Evolutionary conservation across 306 rosid species (phyloP).

Genomic region (Phaseolus lunatus): DNA sequence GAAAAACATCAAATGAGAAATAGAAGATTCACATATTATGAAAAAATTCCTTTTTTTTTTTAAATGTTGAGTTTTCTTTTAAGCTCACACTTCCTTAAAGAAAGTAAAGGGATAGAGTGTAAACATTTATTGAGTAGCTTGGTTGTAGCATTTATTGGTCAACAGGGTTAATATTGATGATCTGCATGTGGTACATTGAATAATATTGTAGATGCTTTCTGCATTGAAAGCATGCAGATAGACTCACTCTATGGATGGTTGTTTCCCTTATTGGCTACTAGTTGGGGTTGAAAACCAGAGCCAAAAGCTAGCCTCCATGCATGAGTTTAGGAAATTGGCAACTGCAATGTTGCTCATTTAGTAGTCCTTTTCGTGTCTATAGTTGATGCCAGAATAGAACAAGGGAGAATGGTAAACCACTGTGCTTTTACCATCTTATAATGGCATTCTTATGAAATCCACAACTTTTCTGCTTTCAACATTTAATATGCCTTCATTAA

Average conservation of each 20-base stretch:
- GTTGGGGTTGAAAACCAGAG: slow-evolving; percentile 15
- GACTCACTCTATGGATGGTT: slow-evolving; percentile 13
- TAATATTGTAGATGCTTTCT: slow-evolving; percentile 15
- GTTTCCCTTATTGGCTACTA: slow-evolving; percentile 46
- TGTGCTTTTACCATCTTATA: slow-evolving; percentile 38
- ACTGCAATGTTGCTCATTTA: slow-evolving; percentile 45
- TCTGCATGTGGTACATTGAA: slow-evolving; percentile 13
- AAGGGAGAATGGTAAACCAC: slow-evolving; percentile 30
- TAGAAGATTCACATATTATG: too few relatives aligned
- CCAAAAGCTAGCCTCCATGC: slow-evolving; percentile 19
- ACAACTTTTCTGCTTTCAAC: slow-evolving; percentile 38
- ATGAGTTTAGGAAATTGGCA: slow-evolving; percentile 42
- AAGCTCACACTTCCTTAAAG: too few relatives aligned
- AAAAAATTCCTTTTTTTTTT: too few relatives aligned
- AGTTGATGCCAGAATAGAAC: slow-evolving; percentile 58
- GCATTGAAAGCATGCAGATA: slow-evolving; percentile 29
- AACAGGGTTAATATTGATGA: neutral
- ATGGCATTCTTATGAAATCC: slow-evolving; percentile 51
- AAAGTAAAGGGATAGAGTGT: too few relatives aligned
- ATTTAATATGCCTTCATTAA: slow-evolving; percentile 7
- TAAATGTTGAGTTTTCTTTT: too few relatives aligned
- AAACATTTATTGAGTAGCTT: too few relatives aligned
- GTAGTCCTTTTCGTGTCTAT: slow-evolving; percentile 32
- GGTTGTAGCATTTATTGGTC: slow-evolving; percentile 24
- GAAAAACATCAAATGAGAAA: too few relatives aligned